Conservation (phyloP, 1,139 yeast species). For the Diutina scorzettiae region DNA sequence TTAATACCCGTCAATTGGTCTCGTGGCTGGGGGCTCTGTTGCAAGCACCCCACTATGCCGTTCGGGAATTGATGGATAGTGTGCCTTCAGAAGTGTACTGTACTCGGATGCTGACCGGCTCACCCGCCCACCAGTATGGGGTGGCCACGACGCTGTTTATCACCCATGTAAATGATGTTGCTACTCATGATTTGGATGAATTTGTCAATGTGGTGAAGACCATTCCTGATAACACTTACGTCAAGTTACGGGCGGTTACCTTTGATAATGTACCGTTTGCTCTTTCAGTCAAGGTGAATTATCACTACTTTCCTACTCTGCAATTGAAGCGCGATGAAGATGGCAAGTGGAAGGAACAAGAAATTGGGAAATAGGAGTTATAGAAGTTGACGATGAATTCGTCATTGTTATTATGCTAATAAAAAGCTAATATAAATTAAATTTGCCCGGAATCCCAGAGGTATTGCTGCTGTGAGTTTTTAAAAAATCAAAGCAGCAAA, state of each 20-base stretch:
- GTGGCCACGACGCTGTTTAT: constrained; percentile 71
- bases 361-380: not conserved
- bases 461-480: too few relatives aligned
- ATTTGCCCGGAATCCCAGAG: too few relatives aligned
- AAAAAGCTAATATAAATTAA: too few relatives aligned
- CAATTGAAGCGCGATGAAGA: constrained; percentile 40
- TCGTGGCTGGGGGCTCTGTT: constrained; percentile 37
- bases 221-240: constrained; percentile 71
- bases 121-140: constrained; percentile 82
- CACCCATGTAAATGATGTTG: constrained; percentile 74
- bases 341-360: constrained; percentile 36
- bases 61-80: constrained; percentile 56
- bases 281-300: constrained; percentile 73
- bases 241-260: constrained; percentile 68
- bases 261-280: constrained; percentile 83
- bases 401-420: too few relatives aligned
- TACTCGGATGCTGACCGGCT: constrained; percentile 60
- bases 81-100: constrained; percentile 80
- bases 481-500: too few relatives aligned
- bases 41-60: constrained; percentile 41
- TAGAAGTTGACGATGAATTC: too few relatives aligned
- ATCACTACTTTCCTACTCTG: constrained; percentile 82
- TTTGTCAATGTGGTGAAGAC: constrained; percentile 52
- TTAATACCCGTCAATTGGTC: constrained; percentile 56
- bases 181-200: constrained; percentile 56